These are phyloP conservation scores for Myxozyma melibiosi DNA, from an alignment of 805 yeast species.

Conservation along the genomic window DNA sequence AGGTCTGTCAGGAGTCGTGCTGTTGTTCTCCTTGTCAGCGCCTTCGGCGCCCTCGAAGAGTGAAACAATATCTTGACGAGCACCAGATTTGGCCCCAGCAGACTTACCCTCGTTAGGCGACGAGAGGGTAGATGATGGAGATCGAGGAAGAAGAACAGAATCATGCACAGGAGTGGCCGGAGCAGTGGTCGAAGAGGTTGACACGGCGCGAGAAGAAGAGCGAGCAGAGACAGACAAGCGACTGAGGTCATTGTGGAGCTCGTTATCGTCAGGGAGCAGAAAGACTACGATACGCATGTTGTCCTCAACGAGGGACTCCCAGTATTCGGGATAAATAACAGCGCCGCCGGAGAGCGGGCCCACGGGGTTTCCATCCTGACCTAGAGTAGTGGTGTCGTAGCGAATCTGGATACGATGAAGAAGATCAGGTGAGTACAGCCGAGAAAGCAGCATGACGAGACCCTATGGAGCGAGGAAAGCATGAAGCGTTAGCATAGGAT, in stretches of 20 bases:
- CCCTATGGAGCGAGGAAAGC: constrained; percentile 9
- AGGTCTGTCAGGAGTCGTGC: constrained; percentile 1
- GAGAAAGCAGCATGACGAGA: constrained; percentile 17
- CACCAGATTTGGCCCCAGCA: too few species aligned
- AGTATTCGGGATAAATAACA: constrained; percentile 31
- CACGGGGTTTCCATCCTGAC: constrained; percentile 23
- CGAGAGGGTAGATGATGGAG: too few species aligned
- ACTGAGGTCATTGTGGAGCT: too few species aligned
- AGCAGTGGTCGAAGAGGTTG: too few species aligned
- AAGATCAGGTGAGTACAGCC: constrained; percentile 21
- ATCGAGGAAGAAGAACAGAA: too few species aligned
- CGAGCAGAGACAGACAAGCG: too few species aligned
- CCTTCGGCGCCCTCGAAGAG: neutral
- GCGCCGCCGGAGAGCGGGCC: constrained; percentile 30
- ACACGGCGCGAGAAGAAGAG: too few species aligned
- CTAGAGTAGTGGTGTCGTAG: constrained; percentile 28
- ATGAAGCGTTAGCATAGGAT: too few species aligned
- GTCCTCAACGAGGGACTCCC: constrained; percentile 33
- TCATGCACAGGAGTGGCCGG: too few species aligned
- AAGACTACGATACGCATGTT: constrained; percentile 26
- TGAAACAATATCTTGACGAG: too few species aligned
- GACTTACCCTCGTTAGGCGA: too few species aligned
- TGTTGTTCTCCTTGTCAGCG: constrained; percentile 10
- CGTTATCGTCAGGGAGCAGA: constrained; percentile 20
- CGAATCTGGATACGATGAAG: constrained; percentile 30